Evolutionary conservation across 1,139 yeast species (phyloP), one percentile per base, ranked within the genome.

Genomic region (Taphrina communis): DNA sequence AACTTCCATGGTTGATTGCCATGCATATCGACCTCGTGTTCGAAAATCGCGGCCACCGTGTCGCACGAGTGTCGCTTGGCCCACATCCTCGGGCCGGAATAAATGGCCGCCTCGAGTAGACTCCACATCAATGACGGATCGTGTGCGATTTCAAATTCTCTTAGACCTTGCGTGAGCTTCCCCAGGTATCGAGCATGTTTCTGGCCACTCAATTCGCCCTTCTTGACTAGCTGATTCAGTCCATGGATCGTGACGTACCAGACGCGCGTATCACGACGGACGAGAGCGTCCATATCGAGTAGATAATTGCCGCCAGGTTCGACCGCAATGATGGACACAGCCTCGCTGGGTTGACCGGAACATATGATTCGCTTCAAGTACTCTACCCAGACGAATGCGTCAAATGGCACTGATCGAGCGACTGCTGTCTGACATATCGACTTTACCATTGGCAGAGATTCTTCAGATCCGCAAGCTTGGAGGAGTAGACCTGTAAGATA

Each of bases 31-130:
- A 63, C 57, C 14, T 53, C 50, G 5, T 53, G 25, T 19, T 44
- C 19, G 19, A 63, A 63, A 19, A 17, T 17, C 6, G 42, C 21
- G 12, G 39, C 48, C 11, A 55, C 46, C 36, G 41, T n/a, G 21
- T 52, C 41, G 25, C 59, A 35, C 19, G 44, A 39, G 50, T 42
- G 52, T 35, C 31, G 11, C 9, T 44, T 55, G 8, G 41, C 38
- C 67, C 60, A 63, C 14, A 14, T 12, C 7, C 67, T 35, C 5
- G 53, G 48, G 3, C 67, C 67, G 21, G 61, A 42, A 19, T 44
- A 46, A 12, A 63, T 25, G 31, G 67, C 67, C 5, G 67, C 67
- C 17, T 63, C 61, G 42, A 42, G 12, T 25, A 63, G 11, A 25
- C 46, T 46, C 53, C 53, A 63, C 35, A 63, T 36, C 51, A 63